phyloP scores from a whole-genome alignment of 2,329 filamentous ascomycete species.

The Eutypa lata region DNA sequence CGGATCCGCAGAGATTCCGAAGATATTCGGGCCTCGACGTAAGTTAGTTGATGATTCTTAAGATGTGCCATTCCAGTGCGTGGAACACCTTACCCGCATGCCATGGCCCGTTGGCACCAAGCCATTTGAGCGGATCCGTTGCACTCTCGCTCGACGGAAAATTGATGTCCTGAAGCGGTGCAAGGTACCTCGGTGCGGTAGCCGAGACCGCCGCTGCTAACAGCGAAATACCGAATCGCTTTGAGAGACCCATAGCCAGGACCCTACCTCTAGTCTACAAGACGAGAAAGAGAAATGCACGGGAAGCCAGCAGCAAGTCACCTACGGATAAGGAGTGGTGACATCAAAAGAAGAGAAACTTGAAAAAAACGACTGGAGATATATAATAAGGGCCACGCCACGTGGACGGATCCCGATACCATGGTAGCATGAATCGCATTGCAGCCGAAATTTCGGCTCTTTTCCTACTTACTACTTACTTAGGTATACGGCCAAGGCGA shows the following conservation, averaged over 20 bases:
- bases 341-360: too few relatives aligned
- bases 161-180: slow-evolving; percentile 29
- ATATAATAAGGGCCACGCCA: too few relatives aligned
- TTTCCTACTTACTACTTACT: too few relatives aligned
- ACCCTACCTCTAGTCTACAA: too few relatives aligned
- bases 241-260: slow-evolving; percentile 13
- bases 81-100: slow-evolving; percentile 38
- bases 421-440: too few relatives aligned
- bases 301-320: too few relatives aligned
- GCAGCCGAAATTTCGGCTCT: too few relatives aligned
- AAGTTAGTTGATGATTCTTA: neutral
- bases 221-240: slow-evolving; percentile 5
- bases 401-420: too few relatives aligned
- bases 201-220: slow-evolving; percentile 9
- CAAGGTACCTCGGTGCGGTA: slow-evolving; percentile 16
- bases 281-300: too few relatives aligned
- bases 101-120: slow-evolving; percentile 54
- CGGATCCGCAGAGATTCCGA: slow-evolving; percentile 49
- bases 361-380: too few relatives aligned
- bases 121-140: slow-evolving; percentile 41
- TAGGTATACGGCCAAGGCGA: too few relatives aligned
- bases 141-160: slow-evolving; percentile 29
- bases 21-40: slow-evolving; percentile 57
- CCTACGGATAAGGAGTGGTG: too few relatives aligned
- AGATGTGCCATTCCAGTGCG: neutral